These are phyloP conservation scores for Ogataea dorogensis DNA, from an alignment of 805 yeast genomes.

Conservation along the genomic window DNA sequence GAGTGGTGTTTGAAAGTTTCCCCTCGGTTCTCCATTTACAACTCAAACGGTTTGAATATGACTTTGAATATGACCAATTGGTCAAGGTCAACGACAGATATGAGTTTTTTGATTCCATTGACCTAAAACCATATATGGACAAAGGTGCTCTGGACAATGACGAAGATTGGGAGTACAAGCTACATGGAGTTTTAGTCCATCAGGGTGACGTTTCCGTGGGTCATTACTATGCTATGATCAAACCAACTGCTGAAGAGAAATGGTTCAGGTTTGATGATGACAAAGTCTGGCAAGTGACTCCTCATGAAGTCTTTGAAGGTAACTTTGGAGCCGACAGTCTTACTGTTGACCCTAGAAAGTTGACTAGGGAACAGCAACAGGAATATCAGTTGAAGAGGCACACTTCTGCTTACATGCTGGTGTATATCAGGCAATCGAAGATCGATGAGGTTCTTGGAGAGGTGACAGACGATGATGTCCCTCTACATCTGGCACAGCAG, in stretches of 20 bases:
- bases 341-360: conserved; percentile 44
- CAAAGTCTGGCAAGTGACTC: conserved; percentile 83
- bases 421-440: conserved; percentile 71
- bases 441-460: conserved; percentile 58
- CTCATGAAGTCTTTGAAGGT: conserved; percentile 82
- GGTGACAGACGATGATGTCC: conserved; percentile 54
- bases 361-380: conserved; percentile 60
- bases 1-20: conserved; percentile 85
- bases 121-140: conserved; percentile 75
- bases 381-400: conserved; percentile 71
- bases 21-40: conserved; percentile 95
- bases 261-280: conserved; percentile 98
- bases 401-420: conserved; percentile 96
- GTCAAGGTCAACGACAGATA: conserved; percentile 90
- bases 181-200: conserved; percentile 95
- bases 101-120: conserved; percentile 83
- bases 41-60: conserved; percentile 91
- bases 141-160: conserved; percentile 43
- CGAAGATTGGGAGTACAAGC: conserved; percentile 72
- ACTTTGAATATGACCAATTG: conserved; percentile 82
- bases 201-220: conserved; percentile 96
- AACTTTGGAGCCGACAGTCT: conserved; percentile 81
- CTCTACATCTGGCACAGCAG: conserved; percentile 64
- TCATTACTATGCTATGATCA: conserved; percentile 92
- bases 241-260: conserved; percentile 62